Base-by-base conservation (phyloP, 2,329 filamentous ascomycete genomes). In the Teratosphaeria pseudoeucalypti region DNA sequence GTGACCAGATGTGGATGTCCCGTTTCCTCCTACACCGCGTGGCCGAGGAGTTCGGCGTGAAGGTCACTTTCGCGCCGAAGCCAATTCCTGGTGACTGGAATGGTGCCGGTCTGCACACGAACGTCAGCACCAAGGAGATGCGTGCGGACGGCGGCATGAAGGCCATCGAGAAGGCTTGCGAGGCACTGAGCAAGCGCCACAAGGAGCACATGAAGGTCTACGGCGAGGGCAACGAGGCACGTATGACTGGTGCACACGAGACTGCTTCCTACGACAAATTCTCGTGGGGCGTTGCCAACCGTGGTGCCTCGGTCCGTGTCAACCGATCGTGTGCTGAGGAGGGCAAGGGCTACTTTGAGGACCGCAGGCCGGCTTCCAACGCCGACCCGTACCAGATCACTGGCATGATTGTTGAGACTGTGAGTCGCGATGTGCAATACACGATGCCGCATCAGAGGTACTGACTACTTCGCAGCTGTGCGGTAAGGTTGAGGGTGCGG, bases 1-100 rank as follows among this genome's bases (percentile, higher is more conserved):
- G 94, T 76, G 94, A 99, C 77, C 87, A 97, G 73, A 90, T 99
- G 71, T 97, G 92, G 94, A 82, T 96, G 71, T 89, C 89, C 65
- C 88, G 90, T 66, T 95, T 91, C 84, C 82, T 95, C 70, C 88
- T 95, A 66, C 84, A 89, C 82, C 89, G 92, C 67, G 89, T 97
- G 62, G 89, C 92, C 58, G 94, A 99, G 77, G 92, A 97, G 73
- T 96, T 96, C 72, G 94, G 92, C 71, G 92, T 88, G 77, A 92
- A 92, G 84, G 92, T 97, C 65, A 95, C 92, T 47, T 87, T 96
- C 75, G 85, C 92, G 72, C 94, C 94, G 74, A 99, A 99, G 85
- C 92, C 92, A 66, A 92, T 97, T 66, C 85, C 86, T 61, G 92
- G 92, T 72, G 88, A 95, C 81, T 97, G 94, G 92, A 97, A 97